phyloP scores from a whole-genome alignment of 371 early-diverging fungal genomes.

The Apophysomyces trapeziformis region DNA sequence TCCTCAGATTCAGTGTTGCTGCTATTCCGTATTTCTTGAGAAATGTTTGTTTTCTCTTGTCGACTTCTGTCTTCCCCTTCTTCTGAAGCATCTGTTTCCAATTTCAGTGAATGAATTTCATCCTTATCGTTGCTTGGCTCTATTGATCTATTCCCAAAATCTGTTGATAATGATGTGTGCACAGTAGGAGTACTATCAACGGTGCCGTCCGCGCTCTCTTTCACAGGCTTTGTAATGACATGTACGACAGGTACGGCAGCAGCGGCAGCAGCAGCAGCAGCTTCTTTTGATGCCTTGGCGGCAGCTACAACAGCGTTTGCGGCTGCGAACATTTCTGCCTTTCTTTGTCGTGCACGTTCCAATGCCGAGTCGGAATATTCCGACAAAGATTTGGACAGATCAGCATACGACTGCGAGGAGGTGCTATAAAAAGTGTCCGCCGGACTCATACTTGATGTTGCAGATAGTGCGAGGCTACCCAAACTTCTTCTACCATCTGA shows the following conservation, averaged over 20 bases:
- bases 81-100: neutral
- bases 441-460: neutral
- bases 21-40: too few relatives aligned
- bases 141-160: neutral
- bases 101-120: neutral
- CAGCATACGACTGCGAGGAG: neutral
- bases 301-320: slow-evolving; percentile 28
- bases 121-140: neutral
- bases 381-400: slow-evolving; percentile 3
- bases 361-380: slow-evolving; percentile 1
- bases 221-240: neutral
- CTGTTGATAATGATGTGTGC: too few relatives aligned
- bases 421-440: slow-evolving; percentile 1
- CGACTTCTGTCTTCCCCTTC: neutral
- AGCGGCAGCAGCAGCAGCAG: slow-evolving; percentile 6
- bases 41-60: slow-evolving; percentile 3
- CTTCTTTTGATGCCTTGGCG: slow-evolving; percentile 21
- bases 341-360: slow-evolving; percentile 18
- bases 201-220: too few relatives aligned
- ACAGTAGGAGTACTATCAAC: too few relatives aligned
- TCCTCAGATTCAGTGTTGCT: too few relatives aligned
- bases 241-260: neutral
- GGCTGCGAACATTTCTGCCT: slow-evolving; percentile 26
- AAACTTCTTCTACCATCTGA: slow-evolving; percentile 3
- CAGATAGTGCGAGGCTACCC: neutral